Percentiles rank a stretch among this genome's conserved stretches.
Evolutionary conservation across 345 rosid species (phyloP).

Genomic region (Moricandia moricandioides): DNA sequence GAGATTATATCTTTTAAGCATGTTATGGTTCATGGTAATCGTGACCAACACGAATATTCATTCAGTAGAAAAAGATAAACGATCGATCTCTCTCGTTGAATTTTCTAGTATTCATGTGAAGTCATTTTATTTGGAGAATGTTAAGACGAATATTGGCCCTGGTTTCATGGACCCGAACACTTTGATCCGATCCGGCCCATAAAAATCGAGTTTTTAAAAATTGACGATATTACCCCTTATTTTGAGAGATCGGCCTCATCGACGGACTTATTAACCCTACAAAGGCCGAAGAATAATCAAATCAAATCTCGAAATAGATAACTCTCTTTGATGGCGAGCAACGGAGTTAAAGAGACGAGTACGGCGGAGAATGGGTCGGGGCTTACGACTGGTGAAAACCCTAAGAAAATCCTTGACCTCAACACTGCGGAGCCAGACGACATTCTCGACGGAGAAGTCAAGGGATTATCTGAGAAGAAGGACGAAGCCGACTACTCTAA

Average conservation of each 20-base stretch:
- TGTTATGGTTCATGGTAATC: too few species aligned
- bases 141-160: too few species aligned
- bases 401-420: slow-evolving; percentile 44
- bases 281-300: not conserved
- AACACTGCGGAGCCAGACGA: slow-evolving; percentile 33
- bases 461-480: slow-evolving; percentile 30
- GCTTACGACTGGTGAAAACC: slow-evolving; percentile 33
- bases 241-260: not conserved
- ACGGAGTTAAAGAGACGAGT: slow-evolving; percentile 34
- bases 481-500: slow-evolving; percentile 42
- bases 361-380: slow-evolving; percentile 16
- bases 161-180: not conserved
- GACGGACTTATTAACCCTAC: not conserved
- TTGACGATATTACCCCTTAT: not conserved
- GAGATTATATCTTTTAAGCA: too few species aligned
- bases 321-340: slow-evolving; percentile 40
- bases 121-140: too few species aligned
- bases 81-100: too few species aligned
- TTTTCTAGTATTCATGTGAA: not conserved
- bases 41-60: too few species aligned
- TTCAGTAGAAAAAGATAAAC: too few species aligned
- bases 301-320: not conserved
- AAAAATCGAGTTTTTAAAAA: not conserved
- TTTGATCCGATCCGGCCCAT: not conserved
- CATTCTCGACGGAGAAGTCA: slow-evolving; percentile 17